Base-by-base conservation (phyloP, 139 green algal species). In the Edaphochlamys debaryana region DNA sequence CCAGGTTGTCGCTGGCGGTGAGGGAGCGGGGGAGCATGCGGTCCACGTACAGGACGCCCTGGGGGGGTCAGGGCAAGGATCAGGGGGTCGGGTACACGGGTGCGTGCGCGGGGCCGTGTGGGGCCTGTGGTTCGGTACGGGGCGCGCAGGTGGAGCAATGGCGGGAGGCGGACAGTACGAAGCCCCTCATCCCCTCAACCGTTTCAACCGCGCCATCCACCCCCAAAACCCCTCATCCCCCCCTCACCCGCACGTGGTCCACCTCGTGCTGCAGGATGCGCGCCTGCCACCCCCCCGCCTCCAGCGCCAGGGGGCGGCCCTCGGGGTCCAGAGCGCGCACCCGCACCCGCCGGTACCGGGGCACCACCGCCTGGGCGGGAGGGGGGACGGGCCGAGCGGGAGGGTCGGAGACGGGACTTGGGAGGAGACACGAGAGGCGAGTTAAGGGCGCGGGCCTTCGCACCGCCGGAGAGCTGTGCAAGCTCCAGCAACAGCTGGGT, bases 231-330 rank as follows among this genome's bases (percentile, higher is more conserved):
- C n/a, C n/a, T n/a, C n/a, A n/a, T n/a, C n/a, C n/a, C n/a, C n/a
- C n/a, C n/a, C n/a, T n/a, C 22, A 92, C 94, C 92, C 98, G 92
- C 37, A 99, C 85, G 83, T 99, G 97, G 90, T 99, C 97, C 64
- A 94, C 99, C 88, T 99, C 98, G 87, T 99, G 98, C 89, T 99
- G 97, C 86, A 99, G 99, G 37, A 99, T 97, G 34, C 97, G 88
- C 8, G 97, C 95, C 30, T 91, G 70, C 69, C 92, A 99, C 30
- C 54, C 71, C 13, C 20, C 27, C 3, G 85, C 69, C 27, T 87
- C 91, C 56, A 98, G 79, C 41, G 52, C 85, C n/a, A 96, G 77
- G n/a, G 90, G 90, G 37, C 91, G 83, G 2, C 97, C 97, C 19
- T 88, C 86, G 45, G 96, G 45, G 88, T 98, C 92, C 84, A 97